These are phyloP conservation scores for Lecanicillium sp. DNA, from an alignment of 2,329 filamentous ascomycete species.

Conservation along the genomic window DNA sequence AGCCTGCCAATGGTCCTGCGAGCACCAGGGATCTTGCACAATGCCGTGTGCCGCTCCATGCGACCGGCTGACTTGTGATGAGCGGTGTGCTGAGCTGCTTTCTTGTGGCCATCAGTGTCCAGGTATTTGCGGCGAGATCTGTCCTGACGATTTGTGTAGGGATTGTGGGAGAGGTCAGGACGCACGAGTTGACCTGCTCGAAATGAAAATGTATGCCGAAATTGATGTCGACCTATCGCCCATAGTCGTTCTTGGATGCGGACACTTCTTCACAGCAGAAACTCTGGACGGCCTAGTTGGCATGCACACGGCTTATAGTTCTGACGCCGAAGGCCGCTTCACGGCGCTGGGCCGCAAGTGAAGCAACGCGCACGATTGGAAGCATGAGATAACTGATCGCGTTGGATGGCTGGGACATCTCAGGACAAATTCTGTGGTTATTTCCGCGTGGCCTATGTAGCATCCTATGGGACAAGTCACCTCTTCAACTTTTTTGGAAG, in stretches of 20 bases:
- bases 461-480: no score
- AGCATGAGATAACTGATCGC: no score
- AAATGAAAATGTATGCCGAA: conserved; percentile 44
- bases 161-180: conserved; percentile 35
- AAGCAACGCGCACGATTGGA: no score
- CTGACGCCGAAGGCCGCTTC: conserved; percentile 24
- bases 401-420: no score
- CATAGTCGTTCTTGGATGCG: conserved; percentile 52
- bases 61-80: conserved; percentile 54
- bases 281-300: conserved; percentile 53
- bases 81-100: conserved; percentile 46
- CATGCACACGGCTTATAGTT: conserved; percentile 39
- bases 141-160: conserved; percentile 50
- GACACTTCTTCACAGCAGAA: conserved; percentile 52
- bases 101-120: conserved; percentile 55
- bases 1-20: conserved; percentile 40
- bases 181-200: conserved; percentile 46
- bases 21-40: conserved; percentile 39
- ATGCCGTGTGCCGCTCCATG: conserved; percentile 60
- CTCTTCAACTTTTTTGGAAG: no score
- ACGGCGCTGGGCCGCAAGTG: conserved; percentile 15
- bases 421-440: no score
- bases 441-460: no score
- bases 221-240: conserved; percentile 50
- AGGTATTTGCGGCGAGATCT: conserved; percentile 56